These are phyloP conservation scores for Lithospermum erythrorhizon DNA, from an alignment of 257 asterid genomes.

Conservation along the genomic window DNA sequence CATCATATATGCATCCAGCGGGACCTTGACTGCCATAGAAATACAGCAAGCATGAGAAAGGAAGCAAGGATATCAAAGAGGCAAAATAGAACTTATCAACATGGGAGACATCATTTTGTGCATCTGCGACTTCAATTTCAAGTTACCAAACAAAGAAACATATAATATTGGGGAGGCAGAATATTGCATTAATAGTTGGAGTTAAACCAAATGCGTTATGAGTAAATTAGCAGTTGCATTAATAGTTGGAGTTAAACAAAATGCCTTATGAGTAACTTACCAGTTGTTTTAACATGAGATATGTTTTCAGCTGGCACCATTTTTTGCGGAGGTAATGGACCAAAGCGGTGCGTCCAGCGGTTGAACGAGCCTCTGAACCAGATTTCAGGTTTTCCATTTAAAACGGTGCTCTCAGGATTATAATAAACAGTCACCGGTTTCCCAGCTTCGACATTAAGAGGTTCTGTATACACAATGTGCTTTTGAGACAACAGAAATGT, in stretches of 20 bases:
- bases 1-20: conserved; percentile 86
- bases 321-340: conserved; percentile 80
- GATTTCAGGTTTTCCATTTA: conserved; percentile 83
- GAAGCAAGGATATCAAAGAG: conserved; percentile 10
- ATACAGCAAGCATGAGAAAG: conserved; percentile 10
- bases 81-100: conserved; percentile 1
- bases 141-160: neutral
- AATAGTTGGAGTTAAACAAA: conserved; percentile 6
- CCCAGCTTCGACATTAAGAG: conserved; percentile 86
- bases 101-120: neutral
- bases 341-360: conserved; percentile 86
- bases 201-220: neutral
- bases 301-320: conserved; percentile 65
- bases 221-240: conserved; percentile 56
- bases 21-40: conserved; percentile 71
- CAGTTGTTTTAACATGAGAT: conserved; percentile 64
- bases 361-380: conserved; percentile 97
- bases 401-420: conserved; percentile 77
- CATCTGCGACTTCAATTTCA: neutral
- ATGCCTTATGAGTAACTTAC: conserved; percentile 25
- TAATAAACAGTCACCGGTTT: conserved; percentile 62
- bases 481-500: conserved; percentile 78
- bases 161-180: neutral
- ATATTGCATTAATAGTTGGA: neutral
- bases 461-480: conserved; percentile 85